Evolutionary conservation across 2,329 filamentous ascomycete species (phyloP).

Genomic region (Microsporum audouinii): DNA sequence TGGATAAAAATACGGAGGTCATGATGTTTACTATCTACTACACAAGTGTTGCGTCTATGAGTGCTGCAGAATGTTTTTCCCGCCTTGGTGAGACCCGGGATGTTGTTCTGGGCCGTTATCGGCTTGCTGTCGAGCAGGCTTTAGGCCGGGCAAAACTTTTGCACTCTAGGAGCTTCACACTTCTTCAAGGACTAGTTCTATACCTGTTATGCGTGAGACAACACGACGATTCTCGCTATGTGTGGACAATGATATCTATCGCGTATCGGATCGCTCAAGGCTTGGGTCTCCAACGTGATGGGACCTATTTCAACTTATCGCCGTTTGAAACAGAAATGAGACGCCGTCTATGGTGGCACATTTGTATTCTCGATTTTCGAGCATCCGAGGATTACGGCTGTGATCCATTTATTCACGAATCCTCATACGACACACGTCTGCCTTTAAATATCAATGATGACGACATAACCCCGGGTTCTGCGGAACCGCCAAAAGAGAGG

Average conservation of each 20-base stretch:
- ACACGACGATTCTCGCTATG: slow-evolving; percentile 32
- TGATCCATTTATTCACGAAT: slow-evolving; percentile 35
- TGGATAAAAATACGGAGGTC: slow-evolving; percentile 45
- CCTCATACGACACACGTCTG: slow-evolving; percentile 37
- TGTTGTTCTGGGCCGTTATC: slow-evolving; percentile 43
- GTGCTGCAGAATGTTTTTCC: slow-evolving; percentile 30
- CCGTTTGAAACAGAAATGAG: slow-evolving; percentile 44
- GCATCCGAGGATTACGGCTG: slow-evolving; percentile 41
- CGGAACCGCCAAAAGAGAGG: slow-evolving; percentile 38
- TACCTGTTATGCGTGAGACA: slow-evolving; percentile 44
- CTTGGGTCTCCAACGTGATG: slow-evolving; percentile 43
- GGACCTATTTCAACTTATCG: slow-evolving; percentile 35
- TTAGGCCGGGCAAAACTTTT: slow-evolving; percentile 52
- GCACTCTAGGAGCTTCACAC: slow-evolving; percentile 49
- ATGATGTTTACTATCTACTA: slow-evolving; percentile 54
- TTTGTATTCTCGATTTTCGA: slow-evolving; percentile 39
- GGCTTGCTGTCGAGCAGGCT: slow-evolving; percentile 53
- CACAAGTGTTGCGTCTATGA: slow-evolving; percentile 38
- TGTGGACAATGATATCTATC: slow-evolving; percentile 35
- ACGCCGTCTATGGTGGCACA: slow-evolving; percentile 42
- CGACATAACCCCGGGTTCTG: slow-evolving; percentile 40
- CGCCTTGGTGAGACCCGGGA: slow-evolving; percentile 43
- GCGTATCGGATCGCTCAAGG: slow-evolving; percentile 34
- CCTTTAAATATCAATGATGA: slow-evolving; percentile 44
- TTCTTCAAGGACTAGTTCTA: slow-evolving; percentile 51